Evolutionary conservation across 2,329 filamentous ascomycete species (phyloP).

Genomic region (Penicillium sp.): DNA sequence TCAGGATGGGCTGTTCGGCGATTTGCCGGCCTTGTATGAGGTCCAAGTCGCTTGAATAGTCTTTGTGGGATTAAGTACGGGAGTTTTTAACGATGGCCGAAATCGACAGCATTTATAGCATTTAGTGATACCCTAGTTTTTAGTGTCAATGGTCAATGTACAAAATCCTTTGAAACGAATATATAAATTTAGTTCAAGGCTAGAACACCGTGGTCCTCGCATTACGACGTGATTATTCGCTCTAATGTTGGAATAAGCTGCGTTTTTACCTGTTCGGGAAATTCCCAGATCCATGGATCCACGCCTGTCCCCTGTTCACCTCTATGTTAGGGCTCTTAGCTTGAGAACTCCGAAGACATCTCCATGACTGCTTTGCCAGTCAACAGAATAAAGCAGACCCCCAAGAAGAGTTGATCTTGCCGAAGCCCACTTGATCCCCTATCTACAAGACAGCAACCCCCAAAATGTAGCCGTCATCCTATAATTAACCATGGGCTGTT

Average conservation of each 20-base stretch:
- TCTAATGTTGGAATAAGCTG: neutral
- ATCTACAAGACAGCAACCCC: neutral
- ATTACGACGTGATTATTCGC: conserved; percentile 11
- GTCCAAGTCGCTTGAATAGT: neutral
- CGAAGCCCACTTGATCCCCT: neutral
- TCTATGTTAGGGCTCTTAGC: neutral
- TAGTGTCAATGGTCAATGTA: conserved; percentile 6
- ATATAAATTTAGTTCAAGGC: neutral
- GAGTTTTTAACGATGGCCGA: conserved; percentile 5
- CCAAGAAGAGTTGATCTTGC: neutral
- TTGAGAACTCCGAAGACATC: neutral
- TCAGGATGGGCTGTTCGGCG: conserved; percentile 69
- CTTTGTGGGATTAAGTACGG: conserved; percentile 1
- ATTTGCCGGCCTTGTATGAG: conserved; percentile 52
- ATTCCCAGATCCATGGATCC: neutral
- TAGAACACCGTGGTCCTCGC: neutral
- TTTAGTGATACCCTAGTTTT: conserved; percentile 27
- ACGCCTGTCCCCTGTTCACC: neutral
- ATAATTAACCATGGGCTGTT: neutral
- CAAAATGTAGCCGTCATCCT: neutral
- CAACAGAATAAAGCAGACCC: neutral
- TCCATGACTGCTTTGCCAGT: neutral
- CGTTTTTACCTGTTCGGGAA: neutral
- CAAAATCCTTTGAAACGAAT: neutral
- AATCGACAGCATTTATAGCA: conserved; percentile 12